A percentile compares a stretch with the other conserved stretches of the same genome.
Conservation (phyloP, 1,139 yeast genomes). For the Suhomyces anneliseae region DNA sequence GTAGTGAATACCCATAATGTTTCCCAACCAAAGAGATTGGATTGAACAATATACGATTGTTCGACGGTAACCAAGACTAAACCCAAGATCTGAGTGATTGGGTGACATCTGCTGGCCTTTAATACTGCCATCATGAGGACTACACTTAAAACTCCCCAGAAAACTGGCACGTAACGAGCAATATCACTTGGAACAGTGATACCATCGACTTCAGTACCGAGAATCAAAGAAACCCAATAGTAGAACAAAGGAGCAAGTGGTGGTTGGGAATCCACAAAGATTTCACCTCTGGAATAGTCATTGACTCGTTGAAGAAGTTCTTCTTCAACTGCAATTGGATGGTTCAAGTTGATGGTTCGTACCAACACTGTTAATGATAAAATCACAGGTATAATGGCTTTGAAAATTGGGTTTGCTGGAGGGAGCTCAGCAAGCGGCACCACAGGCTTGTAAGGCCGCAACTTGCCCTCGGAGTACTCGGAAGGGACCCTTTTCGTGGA, state of each 20-base stretch:
- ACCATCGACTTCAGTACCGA: constrained; percentile 19
- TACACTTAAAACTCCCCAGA: constrained; percentile 35
- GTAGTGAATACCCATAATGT: constrained; percentile 50
- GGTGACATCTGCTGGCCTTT: constrained; percentile 46
- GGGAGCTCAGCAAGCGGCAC: not conserved
- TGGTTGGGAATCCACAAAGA: constrained; percentile 62
- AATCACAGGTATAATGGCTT: not conserved
- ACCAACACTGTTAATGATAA: not conserved
- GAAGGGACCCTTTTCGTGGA: not conserved
- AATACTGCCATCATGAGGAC: constrained; percentile 48
- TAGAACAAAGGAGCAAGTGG: constrained; percentile 57
- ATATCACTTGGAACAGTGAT: not conserved
- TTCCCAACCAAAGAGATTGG: constrained; percentile 52
- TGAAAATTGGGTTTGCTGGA: not conserved
- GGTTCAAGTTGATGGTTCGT: not conserved
- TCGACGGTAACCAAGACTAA: constrained; percentile 50
- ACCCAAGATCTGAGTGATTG: constrained; percentile 44
- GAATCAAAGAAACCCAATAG: constrained; percentile 38
- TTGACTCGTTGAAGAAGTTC: constrained; percentile 10
- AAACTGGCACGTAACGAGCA: constrained; percentile 14
- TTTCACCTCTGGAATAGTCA: constrained; percentile 60
- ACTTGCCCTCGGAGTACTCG: constrained; percentile 3
- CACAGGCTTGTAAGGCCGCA: constrained; percentile 3
- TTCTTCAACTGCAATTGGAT: constrained; percentile 1
- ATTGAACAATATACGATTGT: constrained; percentile 52